Percentiles rank a stretch among this genome's conserved stretches.
phyloP scores from a whole-genome alignment of 768 basidiomycete genomes.

The Russula olivacea region DNA sequence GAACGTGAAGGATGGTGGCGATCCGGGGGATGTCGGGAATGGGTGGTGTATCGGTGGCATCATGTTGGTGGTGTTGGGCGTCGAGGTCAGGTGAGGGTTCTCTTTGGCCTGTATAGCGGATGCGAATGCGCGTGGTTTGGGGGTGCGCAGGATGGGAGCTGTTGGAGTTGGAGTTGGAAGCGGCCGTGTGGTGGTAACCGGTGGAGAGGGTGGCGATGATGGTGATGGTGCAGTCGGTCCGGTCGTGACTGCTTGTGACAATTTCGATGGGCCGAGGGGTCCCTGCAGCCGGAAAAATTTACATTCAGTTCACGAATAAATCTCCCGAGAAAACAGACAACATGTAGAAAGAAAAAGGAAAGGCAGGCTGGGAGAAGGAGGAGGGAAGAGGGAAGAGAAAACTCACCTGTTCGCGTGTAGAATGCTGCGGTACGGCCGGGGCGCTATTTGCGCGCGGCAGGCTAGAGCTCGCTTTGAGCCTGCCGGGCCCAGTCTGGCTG shows the following conservation, averaged over 20 bases:
- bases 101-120: slow-evolving; percentile 16
- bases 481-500: slow-evolving; percentile 26
- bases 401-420: slow-evolving; percentile 24
- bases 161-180: slow-evolving; percentile 14
- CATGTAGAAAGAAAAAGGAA: neutral
- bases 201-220: slow-evolving; percentile 31
- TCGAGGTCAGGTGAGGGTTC: slow-evolving; percentile 8
- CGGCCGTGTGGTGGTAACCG: slow-evolving; percentile 22
- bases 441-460: slow-evolving; percentile 25
- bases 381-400: slow-evolving; percentile 18
- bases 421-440: slow-evolving; percentile 23
- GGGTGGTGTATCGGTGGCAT: slow-evolving; percentile 19
- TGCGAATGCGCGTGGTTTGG: slow-evolving; percentile 23
- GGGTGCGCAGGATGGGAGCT: slow-evolving; percentile 21
- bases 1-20: slow-evolving; percentile 28
- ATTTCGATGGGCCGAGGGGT: slow-evolving; percentile 34
- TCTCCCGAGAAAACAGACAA: neutral
- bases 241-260: slow-evolving; percentile 23
- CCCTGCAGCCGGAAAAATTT: slow-evolving; percentile 30
- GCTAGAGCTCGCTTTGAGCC: slow-evolving; percentile 26
- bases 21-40: slow-evolving; percentile 15
- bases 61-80: neutral
- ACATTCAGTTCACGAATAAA: neutral
- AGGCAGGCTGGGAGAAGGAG: neutral
- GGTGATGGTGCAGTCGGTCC: slow-evolving; percentile 14